Base-by-base conservation (phyloP, 441 rosid genomes). In the Eruca vesicaria region DNA sequence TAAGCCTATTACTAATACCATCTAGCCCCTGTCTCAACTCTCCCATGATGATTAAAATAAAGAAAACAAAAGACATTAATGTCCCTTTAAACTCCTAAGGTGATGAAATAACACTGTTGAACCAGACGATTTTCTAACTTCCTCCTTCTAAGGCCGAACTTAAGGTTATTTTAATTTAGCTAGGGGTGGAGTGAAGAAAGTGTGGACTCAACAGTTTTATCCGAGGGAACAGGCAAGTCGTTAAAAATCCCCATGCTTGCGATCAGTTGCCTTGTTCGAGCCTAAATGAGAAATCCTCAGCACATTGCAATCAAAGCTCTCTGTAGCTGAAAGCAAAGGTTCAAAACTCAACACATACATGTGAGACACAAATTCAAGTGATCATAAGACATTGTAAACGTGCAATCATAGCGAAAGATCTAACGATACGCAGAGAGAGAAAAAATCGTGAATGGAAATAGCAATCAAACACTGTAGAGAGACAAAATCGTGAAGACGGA, bases 161-260 rank as follows among this genome's bases (percentile, higher is more conserved):
- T n/a, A n/a, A n/a, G n/a, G n/a, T n/a, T n/a, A n/a, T n/a, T n/a
- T n/a, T n/a, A n/a, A n/a, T n/a, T n/a, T n/a, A n/a, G n/a, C n/a
- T n/a, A n/a, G n/a, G n/a, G n/a, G n/a, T n/a, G 26, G 26, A 23
- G 26, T 23, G 26, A 23, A 68, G 36, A 72, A 64, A 53, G 26
- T 23, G 14, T 15, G 43, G 63, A 73, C 85, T 83, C 78, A n/a
- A 96, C 99, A 70, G 86, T 85, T 83, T 96, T 96, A 48, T 92
- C 96, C n/a, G 88, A 87, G 69, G 98, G 92, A 68, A 96, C 89
- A 11, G 98, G 99, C 88, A 96, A 82, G 80, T 89, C 97, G 79
- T 92, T 90, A 53, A 94, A 94, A 73, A 89, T 74, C 53, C 94
- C 90, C 99, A 96, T 23, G 26, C 26, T 23, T 23, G 26, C 26